Base-by-base conservation (phyloP, 192 early-diverging fungal species). In the Backusella psychrophila region DNA sequence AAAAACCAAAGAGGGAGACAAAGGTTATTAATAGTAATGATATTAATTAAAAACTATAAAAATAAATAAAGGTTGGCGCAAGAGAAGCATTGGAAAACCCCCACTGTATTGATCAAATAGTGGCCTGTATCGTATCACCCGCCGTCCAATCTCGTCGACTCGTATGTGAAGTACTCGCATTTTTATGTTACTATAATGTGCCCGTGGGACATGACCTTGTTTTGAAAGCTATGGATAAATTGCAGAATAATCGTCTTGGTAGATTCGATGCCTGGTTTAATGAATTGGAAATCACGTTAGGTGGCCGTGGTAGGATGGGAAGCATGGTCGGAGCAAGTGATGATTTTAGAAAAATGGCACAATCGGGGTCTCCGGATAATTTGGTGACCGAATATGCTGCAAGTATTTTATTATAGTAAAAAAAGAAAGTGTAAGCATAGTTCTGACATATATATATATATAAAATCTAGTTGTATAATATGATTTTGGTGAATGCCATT, bases 191-290 rank as follows among this genome's bases (percentile, higher is more conserved):
- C 78, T 89, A 88, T 53, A 89, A 92, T 70, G 88, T 90, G n/a
- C 92, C 92, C 7, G 87, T 81, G 15, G 93, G 93, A 21, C 92
- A 94, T 53, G 87, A 85, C 17, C 75, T 91, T 14, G 93, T 94
- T 26, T 81, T 94, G 8, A 89, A 89, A 75, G 93, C 91, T 14
- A 80, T 94, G 80, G 93, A 94, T 72, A 86, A 89, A 73, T 83
- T 92, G 73, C 89, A 88, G 77, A 88, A 93, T 78, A 87, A 87
- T 79, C 89, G 86, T 36, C 82, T 87, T 76, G 84, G 87, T 11
- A 81, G 88, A 36, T 94, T 93, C 72, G 91, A 93, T 83, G 89
- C 91, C 8, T 94, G 93, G 93, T 84, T 94, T 80, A 84, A 86
- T 35, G 85, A 91, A 14, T 75, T 91, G 31, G 90, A 91, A 67